Conservation (phyloP, 768 basidiomycete genomes). For the Trametes cubensis region DNA sequence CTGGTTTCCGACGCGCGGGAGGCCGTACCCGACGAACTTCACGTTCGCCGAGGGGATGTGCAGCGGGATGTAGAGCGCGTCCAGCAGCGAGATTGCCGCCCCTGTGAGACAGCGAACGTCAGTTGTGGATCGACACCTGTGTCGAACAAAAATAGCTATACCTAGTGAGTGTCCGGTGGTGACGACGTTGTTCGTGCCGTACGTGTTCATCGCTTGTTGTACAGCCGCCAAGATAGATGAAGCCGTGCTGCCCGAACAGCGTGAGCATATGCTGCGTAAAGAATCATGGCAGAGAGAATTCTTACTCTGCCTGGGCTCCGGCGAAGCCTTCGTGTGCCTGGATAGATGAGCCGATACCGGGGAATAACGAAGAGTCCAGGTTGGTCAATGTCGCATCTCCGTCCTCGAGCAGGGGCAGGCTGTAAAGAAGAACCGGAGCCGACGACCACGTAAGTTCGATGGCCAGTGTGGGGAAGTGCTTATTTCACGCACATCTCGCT, state of each 20-base stretch:
- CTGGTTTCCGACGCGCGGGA: slow-evolving; percentile 53
- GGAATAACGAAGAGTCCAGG: slow-evolving; percentile 49
- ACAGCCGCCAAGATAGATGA: slow-evolving; percentile 48
- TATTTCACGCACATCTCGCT: slow-evolving; percentile 31
- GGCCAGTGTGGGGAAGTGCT: neutral
- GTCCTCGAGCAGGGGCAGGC: slow-evolving; percentile 47
- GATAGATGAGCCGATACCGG: slow-evolving; percentile 46
- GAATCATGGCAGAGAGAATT: neutral
- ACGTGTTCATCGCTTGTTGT: slow-evolving; percentile 39
- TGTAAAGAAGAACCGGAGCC: slow-evolving; percentile 16
- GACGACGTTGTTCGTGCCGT: slow-evolving; percentile 43
- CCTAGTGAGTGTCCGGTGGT: slow-evolving; percentile 49
- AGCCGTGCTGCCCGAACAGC: slow-evolving; percentile 39
- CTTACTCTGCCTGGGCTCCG: slow-evolving; percentile 47
- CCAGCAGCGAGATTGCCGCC: slow-evolving; percentile 55
- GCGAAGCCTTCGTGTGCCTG: slow-evolving; percentile 52
- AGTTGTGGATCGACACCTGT: neutral
- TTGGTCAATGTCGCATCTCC: slow-evolving; percentile 38
- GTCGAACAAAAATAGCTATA: slow-evolving; percentile 5
- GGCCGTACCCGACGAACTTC: slow-evolving; percentile 34
- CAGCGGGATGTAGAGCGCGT: slow-evolving; percentile 55
- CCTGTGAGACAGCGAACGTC: slow-evolving; percentile 33
- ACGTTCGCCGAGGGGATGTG: slow-evolving; percentile 43
- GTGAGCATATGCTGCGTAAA: neutral
- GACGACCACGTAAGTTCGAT: neutral